Conservation (phyloP, 306 rosid genomes). For the Cicer bijugum region DNA sequence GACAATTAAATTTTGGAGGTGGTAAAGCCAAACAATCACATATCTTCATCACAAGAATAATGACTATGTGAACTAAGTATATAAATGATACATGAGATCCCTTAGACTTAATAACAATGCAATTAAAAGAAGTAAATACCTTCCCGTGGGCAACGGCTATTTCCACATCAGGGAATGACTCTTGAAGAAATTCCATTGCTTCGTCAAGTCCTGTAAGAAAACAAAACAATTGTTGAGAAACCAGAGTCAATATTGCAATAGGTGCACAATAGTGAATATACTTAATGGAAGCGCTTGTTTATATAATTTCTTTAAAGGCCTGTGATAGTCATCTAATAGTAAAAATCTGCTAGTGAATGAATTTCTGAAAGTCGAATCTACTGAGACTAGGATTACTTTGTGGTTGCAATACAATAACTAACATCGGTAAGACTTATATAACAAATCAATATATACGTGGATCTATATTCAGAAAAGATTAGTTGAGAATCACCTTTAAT, state of each 20-base stretch:
- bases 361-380: neutral
- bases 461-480: constrained; percentile 34
- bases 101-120: neutral
- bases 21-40: constrained; percentile 18
- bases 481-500: constrained; percentile 71
- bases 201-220: constrained; percentile 81
- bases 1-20: constrained; percentile 6
- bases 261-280: constrained; percentile 34
- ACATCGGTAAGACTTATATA: constrained; percentile 26
- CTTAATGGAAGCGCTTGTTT: neutral
- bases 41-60: constrained; percentile 25
- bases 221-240: constrained; percentile 39
- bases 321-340: constrained; percentile 17
- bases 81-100: constrained; percentile 16
- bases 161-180: constrained; percentile 74
- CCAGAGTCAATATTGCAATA: constrained; percentile 36
- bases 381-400: neutral
- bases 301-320: constrained; percentile 7
- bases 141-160: constrained; percentile 95
- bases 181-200: constrained; percentile 79
- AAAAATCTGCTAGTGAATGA: constrained; percentile 4
- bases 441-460: constrained; percentile 14
- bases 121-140: constrained; percentile 57
- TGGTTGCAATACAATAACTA: neutral
- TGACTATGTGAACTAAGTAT: constrained; percentile 1